Conservation (phyloP, 495 filamentous ascomycete genomes). For the Glonium stellatum region DNA sequence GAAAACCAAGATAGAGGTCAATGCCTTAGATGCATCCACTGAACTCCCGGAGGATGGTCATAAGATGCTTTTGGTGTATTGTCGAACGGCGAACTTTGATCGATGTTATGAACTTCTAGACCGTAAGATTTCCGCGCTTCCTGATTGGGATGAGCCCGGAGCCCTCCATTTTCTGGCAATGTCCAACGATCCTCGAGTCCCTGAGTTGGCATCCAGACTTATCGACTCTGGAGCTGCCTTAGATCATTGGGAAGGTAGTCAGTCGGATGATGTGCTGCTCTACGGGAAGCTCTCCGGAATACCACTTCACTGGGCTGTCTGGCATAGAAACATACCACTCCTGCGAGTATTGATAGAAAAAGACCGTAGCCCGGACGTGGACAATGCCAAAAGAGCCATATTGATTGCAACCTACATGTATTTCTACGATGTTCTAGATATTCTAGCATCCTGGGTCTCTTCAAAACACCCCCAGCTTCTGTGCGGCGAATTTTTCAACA, state of each 20-base stretch:
- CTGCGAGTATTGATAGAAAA: background rate
- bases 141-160: constrained; percentile 6
- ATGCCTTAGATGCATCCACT: background rate
- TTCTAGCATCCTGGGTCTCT: background rate
- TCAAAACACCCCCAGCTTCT: background rate
- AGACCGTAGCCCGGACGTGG: background rate
- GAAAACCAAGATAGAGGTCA: background rate
- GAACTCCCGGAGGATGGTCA: background rate
- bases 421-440: constrained; percentile 1
- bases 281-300: background rate
- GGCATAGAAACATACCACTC: background rate
- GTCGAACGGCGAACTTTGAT: background rate
- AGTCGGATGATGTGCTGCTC: background rate
- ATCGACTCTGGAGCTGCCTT: background rate
- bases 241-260: constrained; percentile 6
- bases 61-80: background rate
- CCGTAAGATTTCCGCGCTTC: background rate
- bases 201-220: background rate
- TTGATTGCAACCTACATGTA: background rate
- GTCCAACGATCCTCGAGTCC: background rate
- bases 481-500: background rate
- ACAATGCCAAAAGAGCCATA: background rate
- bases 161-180: constrained; percentile 1
- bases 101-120: background rate
- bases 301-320: constrained; percentile 4